A percentile compares a stretch with the other conserved stretches of the same genome.
These are phyloP conservation scores for Brassica balearica DNA, from an alignment of 441 rosid genomes.

Conservation along the genomic window DNA sequence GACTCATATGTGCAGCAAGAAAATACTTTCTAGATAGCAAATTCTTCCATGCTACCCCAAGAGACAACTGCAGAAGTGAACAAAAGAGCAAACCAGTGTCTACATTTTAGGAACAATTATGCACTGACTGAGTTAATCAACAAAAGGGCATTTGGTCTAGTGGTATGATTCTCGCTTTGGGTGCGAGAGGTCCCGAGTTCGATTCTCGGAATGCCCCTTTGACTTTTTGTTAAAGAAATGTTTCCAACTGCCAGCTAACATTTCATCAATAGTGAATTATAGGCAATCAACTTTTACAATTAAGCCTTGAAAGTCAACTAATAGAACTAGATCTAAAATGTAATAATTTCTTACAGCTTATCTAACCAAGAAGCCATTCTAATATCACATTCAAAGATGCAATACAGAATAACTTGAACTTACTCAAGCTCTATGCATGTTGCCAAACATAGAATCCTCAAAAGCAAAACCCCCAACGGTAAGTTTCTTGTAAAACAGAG, in stretches of 20 bases:
- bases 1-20: constrained; percentile 24
- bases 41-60: background rate
- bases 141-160: constrained; percentile 49
- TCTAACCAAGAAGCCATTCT: background rate
- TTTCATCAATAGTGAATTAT: background rate
- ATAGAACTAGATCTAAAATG: constrained; percentile 10
- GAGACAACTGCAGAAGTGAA: constrained; percentile 7
- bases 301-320: constrained; percentile 2
- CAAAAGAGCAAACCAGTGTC: background rate
- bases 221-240: background rate
- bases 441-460: constrained; percentile 3
- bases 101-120: constrained; percentile 17
- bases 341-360: background rate
- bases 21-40: background rate
- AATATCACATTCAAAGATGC: background rate
- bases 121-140: background rate
- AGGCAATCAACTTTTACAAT: background rate
- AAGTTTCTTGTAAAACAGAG: background rate
- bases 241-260: constrained; percentile 4
- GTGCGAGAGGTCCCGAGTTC: constrained; percentile 97
- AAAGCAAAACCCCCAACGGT: background rate
- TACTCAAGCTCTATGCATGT: background rate
- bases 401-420: background rate
- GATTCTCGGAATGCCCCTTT: constrained; percentile 72
- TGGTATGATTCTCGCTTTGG: constrained; percentile 98